Base-by-base conservation (phyloP, 345 rosid species). In the Brassica incana region DNA sequence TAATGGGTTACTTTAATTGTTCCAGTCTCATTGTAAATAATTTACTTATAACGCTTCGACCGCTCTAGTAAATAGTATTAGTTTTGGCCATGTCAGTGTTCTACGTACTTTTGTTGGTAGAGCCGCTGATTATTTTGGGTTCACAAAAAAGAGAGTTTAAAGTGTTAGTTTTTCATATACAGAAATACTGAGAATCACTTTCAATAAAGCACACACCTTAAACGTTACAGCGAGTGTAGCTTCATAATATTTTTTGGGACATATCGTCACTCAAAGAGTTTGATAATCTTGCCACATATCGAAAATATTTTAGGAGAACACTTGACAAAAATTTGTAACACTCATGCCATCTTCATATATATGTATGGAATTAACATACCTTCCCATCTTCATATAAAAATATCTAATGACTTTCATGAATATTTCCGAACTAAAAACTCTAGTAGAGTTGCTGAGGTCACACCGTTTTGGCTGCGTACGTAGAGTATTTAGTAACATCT, bases 391-490 rank as follows among this genome's bases (percentile, higher is more conserved):
- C 29, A 56, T 58, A 18, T 59, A 59, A 16, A 56, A 56, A 20
- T 20, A 0, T 23, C 32, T 23, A n/a, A 5, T 5, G 20, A n/a
- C 20, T n/a, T 52, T 52, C 58, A 58, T 58, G 29, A 48, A 48
- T 5, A 15, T 54, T 58, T 16, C 33, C 15, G 9, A 60, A 32
- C 35, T 45, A 20, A 69, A 69, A 38, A 43, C 16, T 12, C 40
- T 45, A 61, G 40, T 69, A 62, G 62, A 77, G 30, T 63, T 62
- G 36, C 65, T 35, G 8, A 77, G 32, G 65, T 36, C 71, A 64
- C 23, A 38, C 71, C 10, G 20, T 16, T 7, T 69, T 60, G 62
- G 68, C 69, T 60, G 25, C 58, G 11, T 63, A 35, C 58, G 11
- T 63, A 35, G 25, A 68, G 60, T 60, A 29, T 33, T 50, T 77